A percentile compares a stretch with the other conserved stretches of the same genome.
Evolutionary conservation across 495 filamentous ascomycete species (phyloP).

Genomic region (Penicillium canariense): DNA sequence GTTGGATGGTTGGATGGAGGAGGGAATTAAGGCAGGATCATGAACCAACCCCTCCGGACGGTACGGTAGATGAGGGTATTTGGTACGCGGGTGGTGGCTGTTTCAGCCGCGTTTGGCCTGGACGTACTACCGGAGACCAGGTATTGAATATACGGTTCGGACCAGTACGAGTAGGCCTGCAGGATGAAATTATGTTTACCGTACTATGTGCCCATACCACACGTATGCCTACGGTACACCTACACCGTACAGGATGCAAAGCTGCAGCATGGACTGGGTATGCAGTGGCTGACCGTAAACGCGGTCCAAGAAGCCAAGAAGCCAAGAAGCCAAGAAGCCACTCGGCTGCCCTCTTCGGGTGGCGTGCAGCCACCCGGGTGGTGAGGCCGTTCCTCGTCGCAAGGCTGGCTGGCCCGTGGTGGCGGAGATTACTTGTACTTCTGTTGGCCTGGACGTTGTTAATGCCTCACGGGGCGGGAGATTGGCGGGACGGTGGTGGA

Average conservation of each 20-base stretch:
- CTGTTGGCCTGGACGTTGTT: neutral
- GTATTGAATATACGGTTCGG: no score
- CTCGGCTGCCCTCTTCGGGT: neutral
- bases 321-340: no score
- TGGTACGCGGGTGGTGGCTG: conserved; percentile 1
- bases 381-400: neutral
- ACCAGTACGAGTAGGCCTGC: no score
- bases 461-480: neutral
- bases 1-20: neutral
- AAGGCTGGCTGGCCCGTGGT: neutral
- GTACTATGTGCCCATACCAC: neutral
- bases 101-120: conserved; percentile 4
- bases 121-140: no score
- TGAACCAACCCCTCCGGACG: no score
- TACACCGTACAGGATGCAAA: no score
- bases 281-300: no score
- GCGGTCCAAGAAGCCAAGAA: neutral
- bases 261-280: no score
- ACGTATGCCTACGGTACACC: no score
- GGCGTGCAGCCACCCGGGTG: neutral
- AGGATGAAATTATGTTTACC: neutral
- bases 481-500: neutral
- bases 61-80: neutral
- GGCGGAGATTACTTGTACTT: neutral
- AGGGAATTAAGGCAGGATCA: neutral